Conservation (phyloP, 805 yeast genomes). For the Diddensiella santjacobensis region DNA sequence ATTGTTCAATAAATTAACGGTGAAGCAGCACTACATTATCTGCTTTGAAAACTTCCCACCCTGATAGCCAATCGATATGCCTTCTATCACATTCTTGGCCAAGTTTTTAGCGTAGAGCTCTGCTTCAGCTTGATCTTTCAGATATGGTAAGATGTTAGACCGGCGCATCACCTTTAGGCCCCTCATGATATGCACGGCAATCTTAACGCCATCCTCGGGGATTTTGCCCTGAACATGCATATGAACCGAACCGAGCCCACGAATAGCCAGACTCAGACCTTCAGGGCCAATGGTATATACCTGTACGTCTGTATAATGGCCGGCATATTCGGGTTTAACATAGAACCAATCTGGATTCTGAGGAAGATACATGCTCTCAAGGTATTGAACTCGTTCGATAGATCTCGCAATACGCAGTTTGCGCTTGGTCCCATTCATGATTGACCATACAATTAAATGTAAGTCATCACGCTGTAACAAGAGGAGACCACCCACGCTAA, state of each 20-base stretch:
- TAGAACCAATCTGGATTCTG: constrained; percentile 27
- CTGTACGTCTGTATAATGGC: constrained; percentile 8
- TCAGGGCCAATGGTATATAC: constrained; percentile 17
- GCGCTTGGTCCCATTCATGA: constrained; percentile 25
- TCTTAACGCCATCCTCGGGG: constrained; percentile 27
- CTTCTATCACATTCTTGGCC: not conserved
- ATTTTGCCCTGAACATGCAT: constrained; percentile 30
- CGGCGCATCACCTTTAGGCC: constrained; percentile 28
- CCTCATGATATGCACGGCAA: constrained; percentile 25
- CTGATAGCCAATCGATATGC: not conserved
- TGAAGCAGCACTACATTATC: too few relatives aligned
- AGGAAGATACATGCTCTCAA: constrained; percentile 12
- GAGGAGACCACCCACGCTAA: constrained; percentile 35
- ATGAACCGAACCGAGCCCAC: constrained; percentile 34
- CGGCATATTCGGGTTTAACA: constrained; percentile 10
- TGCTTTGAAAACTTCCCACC: too few relatives aligned
- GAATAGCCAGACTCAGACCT: constrained; percentile 27
- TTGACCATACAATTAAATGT: constrained; percentile 31
- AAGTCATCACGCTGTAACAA: constrained; percentile 22
- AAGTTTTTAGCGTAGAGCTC: not conserved
- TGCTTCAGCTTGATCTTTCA: constrained; percentile 3
- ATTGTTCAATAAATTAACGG: too few relatives aligned
- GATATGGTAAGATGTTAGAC: constrained; percentile 23
- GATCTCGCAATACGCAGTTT: constrained; percentile 22
- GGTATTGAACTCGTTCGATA: constrained; percentile 23